phyloP scores from a whole-genome alignment of 331 rosid species.

The Acacia concinna region DNA sequence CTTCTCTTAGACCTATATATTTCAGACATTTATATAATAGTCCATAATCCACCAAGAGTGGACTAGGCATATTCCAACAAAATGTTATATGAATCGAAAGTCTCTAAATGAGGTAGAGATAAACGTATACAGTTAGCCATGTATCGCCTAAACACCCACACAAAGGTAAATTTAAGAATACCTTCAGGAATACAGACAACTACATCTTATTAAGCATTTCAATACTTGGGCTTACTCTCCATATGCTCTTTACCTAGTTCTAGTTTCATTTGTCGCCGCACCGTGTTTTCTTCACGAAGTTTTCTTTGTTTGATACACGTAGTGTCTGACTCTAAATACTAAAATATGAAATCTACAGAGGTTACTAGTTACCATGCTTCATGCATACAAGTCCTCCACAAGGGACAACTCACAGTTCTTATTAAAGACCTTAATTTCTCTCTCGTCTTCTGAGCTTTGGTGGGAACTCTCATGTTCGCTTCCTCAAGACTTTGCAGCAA shows the following conservation, averaged over 20 bases:
- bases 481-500: slow-evolving; percentile 59
- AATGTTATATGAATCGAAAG: neutral
- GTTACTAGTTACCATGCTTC: slow-evolving; percentile 8
- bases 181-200: neutral
- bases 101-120: neutral
- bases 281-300: too few species aligned
- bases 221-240: neutral
- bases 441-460: slow-evolving; percentile 61
- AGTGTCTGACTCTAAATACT: neutral
- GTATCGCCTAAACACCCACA: neutral
- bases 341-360: neutral
- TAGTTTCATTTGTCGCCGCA: too few species aligned
- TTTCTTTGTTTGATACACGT: too few species aligned
- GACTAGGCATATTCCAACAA: too few species aligned
- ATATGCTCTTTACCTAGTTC: neutral
- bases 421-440: slow-evolving; percentile 59
- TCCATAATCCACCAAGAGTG: too few species aligned
- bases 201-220: neutral
- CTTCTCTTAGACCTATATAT: too few species aligned
- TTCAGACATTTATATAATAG: too few species aligned
- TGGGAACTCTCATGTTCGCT: slow-evolving; percentile 47
- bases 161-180: slow-evolving; percentile 2
- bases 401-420: slow-evolving; percentile 58
- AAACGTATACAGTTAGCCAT: neutral
- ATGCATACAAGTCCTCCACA: slow-evolving; percentile 36